Evolutionary conservation across 2,329 filamentous ascomycete genomes (phyloP).

Genomic region (Pseudovirgaria hyperparasitica): DNA sequence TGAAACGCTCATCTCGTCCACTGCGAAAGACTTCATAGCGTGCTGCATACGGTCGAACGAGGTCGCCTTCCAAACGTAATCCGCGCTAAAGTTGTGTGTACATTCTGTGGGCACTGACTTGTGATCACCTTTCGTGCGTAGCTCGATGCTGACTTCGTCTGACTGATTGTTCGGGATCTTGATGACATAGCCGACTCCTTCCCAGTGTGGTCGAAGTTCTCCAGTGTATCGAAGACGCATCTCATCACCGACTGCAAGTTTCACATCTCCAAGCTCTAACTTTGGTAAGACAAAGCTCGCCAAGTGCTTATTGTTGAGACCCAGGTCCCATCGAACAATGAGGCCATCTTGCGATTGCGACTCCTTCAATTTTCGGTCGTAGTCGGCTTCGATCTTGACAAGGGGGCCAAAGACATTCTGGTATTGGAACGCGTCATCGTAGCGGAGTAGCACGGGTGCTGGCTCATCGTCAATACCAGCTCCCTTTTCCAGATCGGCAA

Average conservation of each 20-base stretch:
- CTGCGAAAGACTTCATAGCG: slow-evolving; percentile 97
- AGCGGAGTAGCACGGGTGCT: slow-evolving; percentile 78
- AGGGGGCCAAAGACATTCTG: slow-evolving; percentile 97
- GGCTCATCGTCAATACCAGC: slow-evolving; percentile 91
- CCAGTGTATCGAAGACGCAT: slow-evolving; percentile 97
- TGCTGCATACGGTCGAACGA: slow-evolving; percentile 99
- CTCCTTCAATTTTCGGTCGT: slow-evolving; percentile 97
- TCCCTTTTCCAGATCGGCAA: slow-evolving; percentile 83
- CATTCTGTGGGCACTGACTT: slow-evolving; percentile 93
- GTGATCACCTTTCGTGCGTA: slow-evolving; percentile 89
- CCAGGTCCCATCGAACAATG: slow-evolving; percentile 86
- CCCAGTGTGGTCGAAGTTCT: slow-evolving; percentile 83
- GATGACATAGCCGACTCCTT: slow-evolving; percentile 96
- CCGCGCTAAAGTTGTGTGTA: slow-evolving; percentile 94
- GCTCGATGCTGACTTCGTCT: slow-evolving; percentile 89
- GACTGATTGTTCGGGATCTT: slow-evolving; percentile 99
- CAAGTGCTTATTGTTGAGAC: slow-evolving; percentile 92
- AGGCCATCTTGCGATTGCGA: slow-evolving; percentile 95
- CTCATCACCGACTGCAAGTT: slow-evolving; percentile 93
- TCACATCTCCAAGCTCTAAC: slow-evolving; percentile 93
- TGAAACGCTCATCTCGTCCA: slow-evolving; percentile 96
- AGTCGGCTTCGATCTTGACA: slow-evolving; percentile 98
- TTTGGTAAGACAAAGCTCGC: slow-evolving; percentile 94
- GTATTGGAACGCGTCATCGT: slow-evolving; percentile 96
- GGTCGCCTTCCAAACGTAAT: slow-evolving; percentile 99